Evolutionary conservation across 495 filamentous ascomycete species (phyloP).

Genomic region (Niebla homalea): DNA sequence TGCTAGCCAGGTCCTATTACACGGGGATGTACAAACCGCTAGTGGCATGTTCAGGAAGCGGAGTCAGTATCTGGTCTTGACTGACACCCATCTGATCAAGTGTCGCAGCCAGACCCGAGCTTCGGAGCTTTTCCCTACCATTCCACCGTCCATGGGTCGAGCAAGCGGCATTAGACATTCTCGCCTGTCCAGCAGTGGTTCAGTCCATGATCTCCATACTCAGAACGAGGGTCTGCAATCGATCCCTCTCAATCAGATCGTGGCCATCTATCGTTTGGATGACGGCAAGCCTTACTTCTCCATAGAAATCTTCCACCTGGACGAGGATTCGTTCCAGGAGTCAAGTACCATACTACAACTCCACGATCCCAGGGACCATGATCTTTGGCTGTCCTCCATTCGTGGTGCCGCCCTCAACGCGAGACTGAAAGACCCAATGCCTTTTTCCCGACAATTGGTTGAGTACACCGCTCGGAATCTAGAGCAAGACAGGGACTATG

Average conservation of each 20-base stretch:
- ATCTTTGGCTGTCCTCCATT: conserved; percentile 62
- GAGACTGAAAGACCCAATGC: conserved; percentile 37
- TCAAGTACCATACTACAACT: conserved; percentile 57
- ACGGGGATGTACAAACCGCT: conserved; percentile 70
- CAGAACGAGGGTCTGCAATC: conserved; percentile 37
- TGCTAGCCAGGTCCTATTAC: conserved; percentile 35
- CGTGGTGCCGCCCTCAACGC: conserved; percentile 44
- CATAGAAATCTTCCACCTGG: conserved; percentile 63
- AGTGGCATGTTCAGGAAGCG: conserved; percentile 71
- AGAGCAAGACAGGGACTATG: conserved; percentile 56
- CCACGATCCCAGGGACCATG: conserved; percentile 55
- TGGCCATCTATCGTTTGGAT: conserved; percentile 68
- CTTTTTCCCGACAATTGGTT: conserved; percentile 45
- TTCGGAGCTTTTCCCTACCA: conserved; percentile 47
- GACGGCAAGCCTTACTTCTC: conserved; percentile 66
- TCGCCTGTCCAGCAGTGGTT: conserved; percentile 34
- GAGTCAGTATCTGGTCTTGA: conserved; percentile 84
- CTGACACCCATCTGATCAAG: conserved; percentile 66
- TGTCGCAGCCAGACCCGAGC: conserved; percentile 65
- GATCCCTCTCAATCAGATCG: conserved; percentile 58
- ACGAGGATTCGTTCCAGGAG: conserved; percentile 53
- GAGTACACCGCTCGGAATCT: conserved; percentile 53
- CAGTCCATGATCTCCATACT: conserved; percentile 47
- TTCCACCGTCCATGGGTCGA: conserved; percentile 32
- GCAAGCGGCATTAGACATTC: conserved; percentile 36